Percentiles rank a stretch among this genome's conserved stretches.
Evolutionary conservation across 305 asterid genomes (phyloP).

Genomic region (Withania somnifera): DNA sequence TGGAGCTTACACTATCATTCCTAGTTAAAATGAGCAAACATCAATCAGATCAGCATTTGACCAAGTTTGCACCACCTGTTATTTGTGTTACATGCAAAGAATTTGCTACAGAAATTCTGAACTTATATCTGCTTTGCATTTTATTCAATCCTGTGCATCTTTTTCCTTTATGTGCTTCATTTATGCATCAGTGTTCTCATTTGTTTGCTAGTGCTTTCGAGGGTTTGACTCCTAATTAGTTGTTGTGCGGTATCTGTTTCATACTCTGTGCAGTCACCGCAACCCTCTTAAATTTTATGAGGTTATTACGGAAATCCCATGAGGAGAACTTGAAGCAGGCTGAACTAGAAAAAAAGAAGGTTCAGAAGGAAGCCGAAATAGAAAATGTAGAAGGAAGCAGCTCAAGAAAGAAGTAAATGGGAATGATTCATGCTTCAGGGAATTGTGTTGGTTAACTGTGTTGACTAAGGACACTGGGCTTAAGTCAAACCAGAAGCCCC

Average conservation of each 20-base stretch:
- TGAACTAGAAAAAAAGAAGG: slow-evolving; percentile 85
- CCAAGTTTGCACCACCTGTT: background rate
- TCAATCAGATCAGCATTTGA: background rate
- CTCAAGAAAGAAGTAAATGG: slow-evolving; percentile 23
- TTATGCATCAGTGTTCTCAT: background rate
- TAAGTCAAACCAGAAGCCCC: background rate
- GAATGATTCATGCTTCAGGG: slow-evolving; percentile 8
- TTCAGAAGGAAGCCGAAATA: slow-evolving; percentile 72
- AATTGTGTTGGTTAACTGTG: background rate
- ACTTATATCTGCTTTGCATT: background rate
- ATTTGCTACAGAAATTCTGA: background rate
- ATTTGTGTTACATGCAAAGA: background rate
- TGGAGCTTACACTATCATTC: background rate
- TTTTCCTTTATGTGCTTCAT: background rate
- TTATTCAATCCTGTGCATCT: background rate
- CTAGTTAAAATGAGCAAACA: background rate
- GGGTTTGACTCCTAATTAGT: background rate
- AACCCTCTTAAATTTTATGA: slow-evolving; percentile 83
- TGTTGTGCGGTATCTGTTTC: slow-evolving; percentile 6
- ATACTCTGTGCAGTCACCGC: slow-evolving; percentile 64
- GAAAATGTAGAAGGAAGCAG: slow-evolving; percentile 44
- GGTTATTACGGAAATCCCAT: slow-evolving; percentile 75
- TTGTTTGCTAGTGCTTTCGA: background rate
- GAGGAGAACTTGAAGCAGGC: slow-evolving; percentile 87
- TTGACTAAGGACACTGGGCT: background rate